Conservation (phyloP, 305 asterid genomes). For the Ilex paraguariensis region DNA sequence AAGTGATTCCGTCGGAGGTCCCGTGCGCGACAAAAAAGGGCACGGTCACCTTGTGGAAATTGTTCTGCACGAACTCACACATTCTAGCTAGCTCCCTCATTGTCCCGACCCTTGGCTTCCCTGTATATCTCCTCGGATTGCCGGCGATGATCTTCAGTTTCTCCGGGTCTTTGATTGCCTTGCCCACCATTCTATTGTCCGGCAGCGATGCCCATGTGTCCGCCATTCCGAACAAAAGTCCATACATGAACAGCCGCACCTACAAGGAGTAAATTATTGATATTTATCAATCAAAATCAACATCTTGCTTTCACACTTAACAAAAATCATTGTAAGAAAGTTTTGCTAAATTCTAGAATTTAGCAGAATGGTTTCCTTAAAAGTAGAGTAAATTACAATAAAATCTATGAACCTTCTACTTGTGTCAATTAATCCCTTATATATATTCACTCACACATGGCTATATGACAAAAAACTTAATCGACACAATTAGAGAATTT, state of each 20-base stretch:
- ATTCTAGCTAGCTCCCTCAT: constrained; percentile 81
- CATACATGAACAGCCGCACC: constrained; percentile 69
- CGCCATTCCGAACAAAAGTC: constrained; percentile 78
- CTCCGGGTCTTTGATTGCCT: constrained; percentile 74
- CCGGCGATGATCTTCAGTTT: constrained; percentile 78
- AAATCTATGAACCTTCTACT: no score
- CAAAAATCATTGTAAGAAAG: no score
- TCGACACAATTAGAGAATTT: no score
- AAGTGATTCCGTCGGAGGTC: constrained; percentile 65
- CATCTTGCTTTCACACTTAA: no score
- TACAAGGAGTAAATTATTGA: no score
- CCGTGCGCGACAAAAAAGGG: constrained; percentile 80
- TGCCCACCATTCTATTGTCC: constrained; percentile 83
- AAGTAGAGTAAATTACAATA: no score
- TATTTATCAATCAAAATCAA: no score
- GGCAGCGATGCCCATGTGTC: constrained; percentile 99
- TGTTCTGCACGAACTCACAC: constrained; percentile 65
- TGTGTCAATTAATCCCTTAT: no score
- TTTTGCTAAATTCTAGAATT: no score
- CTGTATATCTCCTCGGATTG: constrained; percentile 85
- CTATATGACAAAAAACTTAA: no score
- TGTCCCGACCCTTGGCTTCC: constrained; percentile 85
- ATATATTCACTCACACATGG: no score
- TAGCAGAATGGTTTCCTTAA: no score
- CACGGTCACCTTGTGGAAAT: constrained; percentile 53